Evolutionary conservation across 2,329 filamentous ascomycete species (phyloP).

Genomic region (Stemphylium lycopersici): DNA sequence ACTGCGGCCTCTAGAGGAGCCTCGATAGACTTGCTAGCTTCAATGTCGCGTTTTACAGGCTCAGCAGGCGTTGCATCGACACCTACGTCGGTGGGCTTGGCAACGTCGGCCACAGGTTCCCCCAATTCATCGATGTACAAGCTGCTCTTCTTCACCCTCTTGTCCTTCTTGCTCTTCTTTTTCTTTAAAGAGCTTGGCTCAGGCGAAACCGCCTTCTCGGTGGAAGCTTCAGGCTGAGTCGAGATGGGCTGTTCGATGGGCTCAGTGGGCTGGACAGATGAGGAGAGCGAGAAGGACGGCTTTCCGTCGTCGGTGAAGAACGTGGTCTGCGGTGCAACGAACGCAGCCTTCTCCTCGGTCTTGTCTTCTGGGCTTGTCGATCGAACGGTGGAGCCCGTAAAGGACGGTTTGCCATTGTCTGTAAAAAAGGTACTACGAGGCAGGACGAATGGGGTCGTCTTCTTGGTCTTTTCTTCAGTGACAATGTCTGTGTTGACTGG

Average conservation of each 20-base stretch:
- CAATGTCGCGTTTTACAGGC: not conserved
- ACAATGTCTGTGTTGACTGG: not conserved
- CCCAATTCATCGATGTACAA: conserved; percentile 9
- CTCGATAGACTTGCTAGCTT: not conserved
- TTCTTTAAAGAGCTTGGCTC: conserved; percentile 24
- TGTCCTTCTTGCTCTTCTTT: conserved; percentile 34
- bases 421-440: too few species aligned
- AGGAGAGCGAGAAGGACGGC: conserved; percentile 1
- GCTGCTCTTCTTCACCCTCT: conserved; percentile 30
- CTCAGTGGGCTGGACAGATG: not conserved
- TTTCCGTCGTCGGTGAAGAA: conserved; percentile 1
- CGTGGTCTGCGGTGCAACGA: not conserved
- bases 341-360: not conserved
- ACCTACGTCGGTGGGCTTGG: not conserved
- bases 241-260: not conserved
- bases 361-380: not conserved
- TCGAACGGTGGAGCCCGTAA: too few species aligned
- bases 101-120: conserved; percentile 1
- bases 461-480: too few species aligned
- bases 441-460: too few species aligned
- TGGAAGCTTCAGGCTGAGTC: conserved; percentile 4
- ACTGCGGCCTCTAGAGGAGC: conserved; percentile 4
- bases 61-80: not conserved
- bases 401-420: too few species aligned
- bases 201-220: conserved; percentile 17